Conservation (phyloP, 2,329 filamentous ascomycete species). For the Domatiomyces globalis region DNA sequence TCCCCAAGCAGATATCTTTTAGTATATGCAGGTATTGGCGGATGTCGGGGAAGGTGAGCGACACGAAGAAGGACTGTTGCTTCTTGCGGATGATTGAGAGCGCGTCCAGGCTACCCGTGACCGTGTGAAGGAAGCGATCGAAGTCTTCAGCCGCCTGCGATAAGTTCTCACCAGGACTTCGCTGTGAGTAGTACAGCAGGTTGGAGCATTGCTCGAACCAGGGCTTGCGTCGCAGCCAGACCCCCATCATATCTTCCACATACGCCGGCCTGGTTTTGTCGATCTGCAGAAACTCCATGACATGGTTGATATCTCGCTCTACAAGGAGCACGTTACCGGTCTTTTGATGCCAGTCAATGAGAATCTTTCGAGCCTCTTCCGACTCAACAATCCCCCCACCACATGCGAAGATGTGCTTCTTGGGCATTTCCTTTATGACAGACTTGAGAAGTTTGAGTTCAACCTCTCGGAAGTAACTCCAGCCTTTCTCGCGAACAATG, state of each 20-base stretch:
- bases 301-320: slow-evolving; percentile 71
- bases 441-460: slow-evolving; percentile 63
- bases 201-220: slow-evolving; percentile 93
- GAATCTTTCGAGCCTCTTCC: slow-evolving; percentile 59
- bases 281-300: slow-evolving; percentile 74
- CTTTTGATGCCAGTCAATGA: slow-evolving; percentile 56
- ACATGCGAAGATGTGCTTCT: slow-evolving; percentile 75
- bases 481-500: slow-evolving; percentile 64
- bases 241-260: slow-evolving; percentile 77
- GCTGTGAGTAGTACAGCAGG: slow-evolving; percentile 78
- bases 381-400: slow-evolving; percentile 88
- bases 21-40: slow-evolving; percentile 49
- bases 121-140: slow-evolving; percentile 53
- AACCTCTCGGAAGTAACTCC: slow-evolving; percentile 73
- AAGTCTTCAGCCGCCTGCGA: slow-evolving; percentile 53
- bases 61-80: slow-evolving; percentile 76
- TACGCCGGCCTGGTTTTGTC: slow-evolving; percentile 90
- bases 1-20: slow-evolving; percentile 61
- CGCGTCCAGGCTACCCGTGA: slow-evolving; percentile 46
- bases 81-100: slow-evolving; percentile 49
- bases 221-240: slow-evolving; percentile 76
- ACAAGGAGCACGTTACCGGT: slow-evolving; percentile 79
- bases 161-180: slow-evolving; percentile 37
- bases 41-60: slow-evolving; percentile 69
- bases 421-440: slow-evolving; percentile 59